Percentiles rank a stretch among this genome's conserved stretches.
These are phyloP conservation scores for Graphilbum fragrans DNA, from an alignment of 2,329 filamentous ascomycete species.

Conservation along the genomic window DNA sequence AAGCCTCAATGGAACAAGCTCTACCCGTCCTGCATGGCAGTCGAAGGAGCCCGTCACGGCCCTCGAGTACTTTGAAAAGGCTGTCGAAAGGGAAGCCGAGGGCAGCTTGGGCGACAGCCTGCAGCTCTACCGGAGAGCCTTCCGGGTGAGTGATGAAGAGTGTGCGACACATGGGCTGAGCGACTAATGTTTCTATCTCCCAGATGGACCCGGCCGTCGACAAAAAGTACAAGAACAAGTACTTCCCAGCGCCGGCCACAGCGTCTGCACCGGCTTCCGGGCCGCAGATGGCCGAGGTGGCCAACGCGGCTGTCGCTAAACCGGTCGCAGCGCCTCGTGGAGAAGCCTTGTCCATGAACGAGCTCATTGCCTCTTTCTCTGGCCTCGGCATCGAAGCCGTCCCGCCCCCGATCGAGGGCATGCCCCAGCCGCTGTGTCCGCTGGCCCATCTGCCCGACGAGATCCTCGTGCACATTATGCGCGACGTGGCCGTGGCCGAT, in stretches of 20 bases:
- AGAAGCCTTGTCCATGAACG: slow-evolving; percentile 44
- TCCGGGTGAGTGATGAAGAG: slow-evolving; percentile 45
- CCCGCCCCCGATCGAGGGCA: slow-evolving; percentile 58
- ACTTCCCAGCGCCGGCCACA: slow-evolving; percentile 58
- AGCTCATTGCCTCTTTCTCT: slow-evolving; percentile 69
- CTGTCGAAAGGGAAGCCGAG: slow-evolving; percentile 75
- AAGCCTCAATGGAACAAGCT: neutral
- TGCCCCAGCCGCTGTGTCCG: slow-evolving; percentile 64
- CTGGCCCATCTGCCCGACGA: slow-evolving; percentile 71
- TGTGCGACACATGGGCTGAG: neutral
- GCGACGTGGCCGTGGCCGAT: slow-evolving; percentile 59
- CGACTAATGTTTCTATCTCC: neutral
- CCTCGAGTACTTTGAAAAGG: slow-evolving; percentile 84
- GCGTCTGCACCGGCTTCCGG: slow-evolving; percentile 3
- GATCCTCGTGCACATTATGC: slow-evolving; percentile 68
- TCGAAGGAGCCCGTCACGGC: slow-evolving; percentile 53
- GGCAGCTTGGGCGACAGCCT: slow-evolving; percentile 85
- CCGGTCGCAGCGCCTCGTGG: slow-evolving; percentile 15
- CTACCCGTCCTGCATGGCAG: neutral
- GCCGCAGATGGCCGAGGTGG: neutral
- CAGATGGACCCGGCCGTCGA: slow-evolving; percentile 80
- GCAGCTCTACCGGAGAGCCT: slow-evolving; percentile 78
- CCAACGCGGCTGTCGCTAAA: neutral
- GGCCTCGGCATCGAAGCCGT: slow-evolving; percentile 54
- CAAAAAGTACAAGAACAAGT: slow-evolving; percentile 77